A percentile compares a stretch with the other conserved stretches of the same genome.
Conservation (phyloP, 257 asterid genomes). For the Jacaranda copaia region DNA sequence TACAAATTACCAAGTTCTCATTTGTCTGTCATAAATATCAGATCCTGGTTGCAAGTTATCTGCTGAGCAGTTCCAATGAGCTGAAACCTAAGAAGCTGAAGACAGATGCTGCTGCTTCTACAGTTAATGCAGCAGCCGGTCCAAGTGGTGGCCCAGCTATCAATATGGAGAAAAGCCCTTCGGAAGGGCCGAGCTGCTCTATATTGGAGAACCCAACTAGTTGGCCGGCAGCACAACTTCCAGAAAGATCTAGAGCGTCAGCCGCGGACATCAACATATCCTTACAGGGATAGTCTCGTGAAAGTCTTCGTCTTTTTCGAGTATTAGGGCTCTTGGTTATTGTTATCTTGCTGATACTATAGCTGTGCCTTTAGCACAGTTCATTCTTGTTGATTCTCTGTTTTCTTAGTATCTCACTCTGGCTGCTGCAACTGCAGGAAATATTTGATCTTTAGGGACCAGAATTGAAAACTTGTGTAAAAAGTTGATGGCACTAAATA, state of each 20-base stretch:
- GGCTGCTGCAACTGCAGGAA: background rate
- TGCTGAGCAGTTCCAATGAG: slow-evolving; percentile 54
- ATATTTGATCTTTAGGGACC: background rate
- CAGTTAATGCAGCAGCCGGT: slow-evolving; percentile 31
- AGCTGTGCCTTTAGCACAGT: too few relatives aligned
- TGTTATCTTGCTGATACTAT: background rate
- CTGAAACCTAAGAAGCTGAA: slow-evolving; percentile 64
- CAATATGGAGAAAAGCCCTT: slow-evolving; percentile 34
- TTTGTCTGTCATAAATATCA: slow-evolving; percentile 29
- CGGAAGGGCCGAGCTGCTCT: slow-evolving; percentile 40
- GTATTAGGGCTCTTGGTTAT: background rate
- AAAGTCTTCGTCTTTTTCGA: too few relatives aligned
- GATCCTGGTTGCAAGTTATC: slow-evolving; percentile 75
- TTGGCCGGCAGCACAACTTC: slow-evolving; percentile 42
- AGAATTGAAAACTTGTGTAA: background rate
- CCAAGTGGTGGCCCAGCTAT: slow-evolving; percentile 38
- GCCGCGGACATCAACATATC: slow-evolving; percentile 62
- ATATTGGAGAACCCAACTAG: slow-evolving; percentile 38
- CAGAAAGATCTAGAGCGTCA: slow-evolving; percentile 48
- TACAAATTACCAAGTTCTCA: background rate
- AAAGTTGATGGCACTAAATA: background rate
- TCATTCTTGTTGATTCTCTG: background rate
- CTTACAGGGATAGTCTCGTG: slow-evolving; percentile 52
- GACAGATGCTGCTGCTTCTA: slow-evolving; percentile 30
- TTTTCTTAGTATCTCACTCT: background rate